phyloP scores from a whole-genome alignment of 345 rosid genomes.

The Dipteronia dyeriana region DNA sequence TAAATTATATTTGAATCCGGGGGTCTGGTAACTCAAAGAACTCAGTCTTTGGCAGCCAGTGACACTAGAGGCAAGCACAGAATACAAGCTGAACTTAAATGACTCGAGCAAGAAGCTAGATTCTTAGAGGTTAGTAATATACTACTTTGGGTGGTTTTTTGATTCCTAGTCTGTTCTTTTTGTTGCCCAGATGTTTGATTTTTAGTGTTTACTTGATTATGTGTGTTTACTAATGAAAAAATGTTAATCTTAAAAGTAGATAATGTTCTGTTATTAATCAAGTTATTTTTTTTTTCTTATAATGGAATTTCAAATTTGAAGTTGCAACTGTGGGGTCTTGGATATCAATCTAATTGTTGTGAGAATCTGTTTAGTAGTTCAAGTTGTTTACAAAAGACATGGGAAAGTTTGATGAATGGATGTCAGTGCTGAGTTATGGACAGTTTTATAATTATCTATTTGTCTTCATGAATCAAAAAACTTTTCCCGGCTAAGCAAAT shows the following conservation, averaged over 20 bases:
- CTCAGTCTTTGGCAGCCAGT: constrained; percentile 28
- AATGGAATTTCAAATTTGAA: background rate
- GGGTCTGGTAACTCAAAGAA: constrained; percentile 46
- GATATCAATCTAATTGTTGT: background rate
- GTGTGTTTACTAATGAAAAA: background rate
- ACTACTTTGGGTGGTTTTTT: background rate
- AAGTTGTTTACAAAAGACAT: background rate
- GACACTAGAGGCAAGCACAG: constrained; percentile 80
- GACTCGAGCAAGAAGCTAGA: constrained; percentile 78
- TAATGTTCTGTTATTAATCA: background rate
- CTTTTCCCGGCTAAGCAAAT: background rate
- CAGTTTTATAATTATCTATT: background rate
- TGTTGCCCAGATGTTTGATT: constrained; percentile 2
- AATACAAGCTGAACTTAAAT: constrained; percentile 73
- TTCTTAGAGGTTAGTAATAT: constrained; percentile 58
- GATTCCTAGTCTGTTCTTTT: background rate
- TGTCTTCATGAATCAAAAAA: background rate
- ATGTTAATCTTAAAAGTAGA: background rate
- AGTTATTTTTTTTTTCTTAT: background rate
- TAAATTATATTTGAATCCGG: constrained; percentile 30
- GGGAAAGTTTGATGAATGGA: background rate
- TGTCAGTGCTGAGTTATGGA: background rate
- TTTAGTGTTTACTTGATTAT: background rate
- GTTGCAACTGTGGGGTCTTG: background rate
- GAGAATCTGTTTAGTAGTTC: background rate